These are phyloP conservation scores for Aspergillus oerlinghausenensis DNA, from an alignment of 2,329 filamentous ascomycete genomes.

Conservation along the genomic window DNA sequence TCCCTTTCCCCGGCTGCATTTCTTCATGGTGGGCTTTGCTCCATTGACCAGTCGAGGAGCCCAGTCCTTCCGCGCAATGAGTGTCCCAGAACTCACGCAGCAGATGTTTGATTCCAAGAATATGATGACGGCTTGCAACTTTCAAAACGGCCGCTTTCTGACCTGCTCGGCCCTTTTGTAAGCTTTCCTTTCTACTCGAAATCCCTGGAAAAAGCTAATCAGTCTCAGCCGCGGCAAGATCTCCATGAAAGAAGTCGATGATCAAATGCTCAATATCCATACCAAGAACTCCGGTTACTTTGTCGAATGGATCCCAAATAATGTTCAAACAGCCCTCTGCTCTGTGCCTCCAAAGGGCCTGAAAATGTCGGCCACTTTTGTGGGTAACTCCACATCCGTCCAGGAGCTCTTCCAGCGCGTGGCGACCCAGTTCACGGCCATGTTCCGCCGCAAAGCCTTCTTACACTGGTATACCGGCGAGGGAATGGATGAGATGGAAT, in stretches of 20 bases:
- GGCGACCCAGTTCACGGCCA: slow-evolving; percentile 98
- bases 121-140: slow-evolving; percentile 99
- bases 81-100: slow-evolving; percentile 96
- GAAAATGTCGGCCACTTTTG: slow-evolving; percentile 98
- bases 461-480: slow-evolving; percentile 99
- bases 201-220: slow-evolving; percentile 24
- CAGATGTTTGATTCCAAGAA: slow-evolving; percentile 99
- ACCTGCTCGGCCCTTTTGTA: slow-evolving; percentile 98
- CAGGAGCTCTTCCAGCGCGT: slow-evolving; percentile 99
- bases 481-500: slow-evolving; percentile 99
- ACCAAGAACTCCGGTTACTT: slow-evolving; percentile 99
- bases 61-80: slow-evolving; percentile 94
- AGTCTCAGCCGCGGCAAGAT: slow-evolving; percentile 82
- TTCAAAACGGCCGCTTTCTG: slow-evolving; percentile 98
- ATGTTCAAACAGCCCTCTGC: slow-evolving; percentile 98
- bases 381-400: slow-evolving; percentile 98
- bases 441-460: slow-evolving; percentile 99
- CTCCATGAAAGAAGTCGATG: slow-evolving; percentile 99
- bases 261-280: slow-evolving; percentile 99
- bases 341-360: slow-evolving; percentile 96
- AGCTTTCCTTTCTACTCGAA: slow-evolving; percentile 32
- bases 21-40: slow-evolving; percentile 99
- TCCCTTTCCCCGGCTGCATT: slow-evolving; percentile 99
- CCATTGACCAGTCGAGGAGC: slow-evolving; percentile 90
- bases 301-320: slow-evolving; percentile 99